A percentile compares a stretch with the other conserved stretches of the same genome.
These are phyloP conservation scores for Esteya vermicola DNA, from an alignment of 2,329 filamentous ascomycete genomes.

Conservation along the genomic window DNA sequence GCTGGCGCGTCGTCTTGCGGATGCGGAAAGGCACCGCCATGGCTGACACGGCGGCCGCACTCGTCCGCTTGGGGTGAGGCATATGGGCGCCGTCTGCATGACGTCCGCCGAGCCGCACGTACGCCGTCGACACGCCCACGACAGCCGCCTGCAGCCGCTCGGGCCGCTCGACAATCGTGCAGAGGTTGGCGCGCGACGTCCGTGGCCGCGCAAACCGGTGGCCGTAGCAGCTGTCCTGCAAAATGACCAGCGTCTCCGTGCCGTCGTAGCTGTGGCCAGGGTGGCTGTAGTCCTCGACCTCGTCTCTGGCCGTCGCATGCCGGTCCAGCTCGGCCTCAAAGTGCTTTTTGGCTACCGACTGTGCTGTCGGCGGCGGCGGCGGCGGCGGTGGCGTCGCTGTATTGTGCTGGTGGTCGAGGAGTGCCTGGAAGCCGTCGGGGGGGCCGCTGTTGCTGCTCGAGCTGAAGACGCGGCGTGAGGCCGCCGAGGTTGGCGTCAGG, in stretches of 20 bases:
- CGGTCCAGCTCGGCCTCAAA: slow-evolving; percentile 55
- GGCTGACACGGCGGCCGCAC: slow-evolving; percentile 37
- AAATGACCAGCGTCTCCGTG: slow-evolving; percentile 61
- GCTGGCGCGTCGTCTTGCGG: slow-evolving; percentile 57
- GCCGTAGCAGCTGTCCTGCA: slow-evolving; percentile 91
- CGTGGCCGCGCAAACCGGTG: slow-evolving; percentile 80
- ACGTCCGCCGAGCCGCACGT: slow-evolving; percentile 75
- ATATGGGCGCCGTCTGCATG: slow-evolving; percentile 58
- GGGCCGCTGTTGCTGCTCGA: not conserved
- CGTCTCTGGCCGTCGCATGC: slow-evolving; percentile 31
- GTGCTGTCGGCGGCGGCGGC: slow-evolving; percentile 28
- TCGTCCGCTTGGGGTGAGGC: slow-evolving; percentile 48
- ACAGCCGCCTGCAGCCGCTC: slow-evolving; percentile 78
- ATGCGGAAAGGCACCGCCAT: slow-evolving; percentile 73
- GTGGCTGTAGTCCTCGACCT: not conserved
- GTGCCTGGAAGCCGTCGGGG: slow-evolving; percentile 7
- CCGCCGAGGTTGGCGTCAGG: too few relatives aligned
- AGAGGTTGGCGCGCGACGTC: slow-evolving; percentile 55
- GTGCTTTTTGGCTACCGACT: slow-evolving; percentile 49
- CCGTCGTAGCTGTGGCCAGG: slow-evolving; percentile 6
- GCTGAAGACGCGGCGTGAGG: too few relatives aligned
- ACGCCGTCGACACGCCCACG: slow-evolving; percentile 71
- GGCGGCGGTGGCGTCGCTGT: too few relatives aligned
- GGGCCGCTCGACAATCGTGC: slow-evolving; percentile 81
- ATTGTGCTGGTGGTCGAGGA: slow-evolving; percentile 6